Evolutionary conservation across 73 alveolate genomes (phyloP).

Genomic region (Symbiodinium pilosum): DNA sequence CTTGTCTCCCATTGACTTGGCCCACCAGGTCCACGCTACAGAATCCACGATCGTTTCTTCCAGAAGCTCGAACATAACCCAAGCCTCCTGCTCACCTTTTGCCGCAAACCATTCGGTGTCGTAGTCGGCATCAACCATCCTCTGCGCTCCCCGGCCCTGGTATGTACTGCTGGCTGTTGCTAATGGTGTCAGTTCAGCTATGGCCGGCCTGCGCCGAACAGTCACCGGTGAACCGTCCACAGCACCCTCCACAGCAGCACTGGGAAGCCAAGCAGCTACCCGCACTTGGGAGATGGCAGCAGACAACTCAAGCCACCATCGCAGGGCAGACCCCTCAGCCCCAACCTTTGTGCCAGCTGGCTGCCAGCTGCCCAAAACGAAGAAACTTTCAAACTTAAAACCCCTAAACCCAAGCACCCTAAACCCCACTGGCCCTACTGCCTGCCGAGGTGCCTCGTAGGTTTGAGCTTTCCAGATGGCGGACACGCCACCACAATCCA

Average conservation of each 20-base stretch:
- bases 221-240: slow-evolving; percentile 62
- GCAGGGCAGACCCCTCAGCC: background rate
- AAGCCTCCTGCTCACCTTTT: slow-evolving; percentile 44
- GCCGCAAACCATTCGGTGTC: slow-evolving; percentile 78
- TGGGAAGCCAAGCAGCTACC: slow-evolving; percentile 34
- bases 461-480: background rate
- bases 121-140: slow-evolving; percentile 43
- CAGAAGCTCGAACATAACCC: slow-evolving; percentile 41
- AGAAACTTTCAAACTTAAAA: too few species aligned
- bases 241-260: slow-evolving; percentile 37
- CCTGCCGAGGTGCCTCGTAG: background rate
- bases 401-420: background rate
- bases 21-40: slow-evolving; percentile 78
- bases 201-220: slow-evolving; percentile 19
- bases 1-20: slow-evolving; percentile 58
- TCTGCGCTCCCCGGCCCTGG: slow-evolving; percentile 38
- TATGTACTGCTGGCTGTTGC: slow-evolving; percentile 54
- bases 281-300: slow-evolving; percentile 6
- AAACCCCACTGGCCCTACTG: background rate
- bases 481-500: background rate
- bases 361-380: too few species aligned
- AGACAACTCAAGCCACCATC: background rate
- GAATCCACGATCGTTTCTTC: slow-evolving; percentile 13
- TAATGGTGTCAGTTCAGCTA: background rate
- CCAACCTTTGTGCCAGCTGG: background rate